These are phyloP conservation scores for Ophiostoma pallidulum DNA, from an alignment of 2,329 filamentous ascomycete species.

Conservation along the genomic window DNA sequence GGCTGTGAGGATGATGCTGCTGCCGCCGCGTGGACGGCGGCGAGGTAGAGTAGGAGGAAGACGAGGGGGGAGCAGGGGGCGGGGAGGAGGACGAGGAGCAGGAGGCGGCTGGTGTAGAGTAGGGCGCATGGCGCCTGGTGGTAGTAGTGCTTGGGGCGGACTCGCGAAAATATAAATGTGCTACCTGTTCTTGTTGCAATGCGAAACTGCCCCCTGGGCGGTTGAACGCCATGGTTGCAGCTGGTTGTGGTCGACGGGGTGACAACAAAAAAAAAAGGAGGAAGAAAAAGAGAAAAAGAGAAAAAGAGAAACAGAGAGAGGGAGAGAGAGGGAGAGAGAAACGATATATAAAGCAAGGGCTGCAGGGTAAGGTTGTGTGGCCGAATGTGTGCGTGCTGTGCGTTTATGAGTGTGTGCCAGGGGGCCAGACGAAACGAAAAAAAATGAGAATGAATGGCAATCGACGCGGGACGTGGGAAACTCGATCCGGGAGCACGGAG, in stretches of 20 bases:
- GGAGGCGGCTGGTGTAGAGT: not conserved
- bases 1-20: too few relatives aligned
- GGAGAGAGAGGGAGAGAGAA: too few relatives aligned
- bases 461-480: not conserved
- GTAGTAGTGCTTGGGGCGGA: not conserved
- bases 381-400: too few relatives aligned
- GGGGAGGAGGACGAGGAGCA: not conserved
- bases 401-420: too few relatives aligned
- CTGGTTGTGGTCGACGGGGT: not conserved
- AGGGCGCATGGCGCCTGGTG: not conserved
- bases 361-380: too few relatives aligned
- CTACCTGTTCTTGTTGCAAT: conserved; percentile 27
- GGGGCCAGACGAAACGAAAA: not conserved
- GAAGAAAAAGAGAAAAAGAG: not conserved
- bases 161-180: conserved; percentile 6
- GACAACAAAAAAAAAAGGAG: not conserved
- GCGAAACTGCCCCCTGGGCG: conserved; percentile 19
- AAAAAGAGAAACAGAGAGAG: not conserved
- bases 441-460: not conserved
- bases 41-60: not conserved
- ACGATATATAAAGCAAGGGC: too few relatives aligned
- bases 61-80: not conserved
- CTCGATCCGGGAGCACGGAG: not conserved
- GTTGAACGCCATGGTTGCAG: conserved; percentile 23
- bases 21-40: not conserved